Percentiles rank a stretch among this genome's conserved stretches.
Evolutionary conservation across 306 rosid species (phyloP).

Genomic region (Coriaria nepalensis): DNA sequence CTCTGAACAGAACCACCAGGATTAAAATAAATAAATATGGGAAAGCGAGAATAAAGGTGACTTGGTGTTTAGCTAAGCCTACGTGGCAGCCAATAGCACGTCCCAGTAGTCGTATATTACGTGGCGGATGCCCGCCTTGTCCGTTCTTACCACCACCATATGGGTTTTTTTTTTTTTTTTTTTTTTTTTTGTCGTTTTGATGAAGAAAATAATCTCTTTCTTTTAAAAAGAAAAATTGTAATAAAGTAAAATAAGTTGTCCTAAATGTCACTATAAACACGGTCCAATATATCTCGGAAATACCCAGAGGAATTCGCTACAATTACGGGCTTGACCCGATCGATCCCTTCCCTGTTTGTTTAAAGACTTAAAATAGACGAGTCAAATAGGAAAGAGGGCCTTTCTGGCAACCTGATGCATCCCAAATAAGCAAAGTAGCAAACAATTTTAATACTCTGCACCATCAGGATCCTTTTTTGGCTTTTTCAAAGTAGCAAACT

Average conservation of each 20-base stretch:
- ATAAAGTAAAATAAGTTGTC: too few species aligned
- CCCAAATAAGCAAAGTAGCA: slow-evolving; percentile 7
- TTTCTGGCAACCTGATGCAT: slow-evolving; percentile 31
- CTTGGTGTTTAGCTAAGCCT: slow-evolving; percentile 22
- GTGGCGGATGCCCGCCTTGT: slow-evolving; percentile 27
- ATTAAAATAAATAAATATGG: not conserved
- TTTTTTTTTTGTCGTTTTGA: too few species aligned
- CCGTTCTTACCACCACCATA: slow-evolving; percentile 15
- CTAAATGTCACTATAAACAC: not conserved
- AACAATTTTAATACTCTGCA: too few species aligned
- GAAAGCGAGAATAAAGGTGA: slow-evolving; percentile 8
- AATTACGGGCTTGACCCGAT: slow-evolving; percentile 18
- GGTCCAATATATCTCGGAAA: slow-evolving; percentile 1
- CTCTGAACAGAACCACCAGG: not conserved
- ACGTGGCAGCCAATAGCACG: slow-evolving; percentile 30
- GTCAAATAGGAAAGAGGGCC: slow-evolving; percentile 7
- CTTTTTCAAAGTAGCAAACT: not conserved
- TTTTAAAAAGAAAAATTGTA: too few species aligned
- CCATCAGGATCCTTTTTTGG: too few species aligned
- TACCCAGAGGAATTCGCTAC: slow-evolving; percentile 7
- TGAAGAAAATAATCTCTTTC: too few species aligned
- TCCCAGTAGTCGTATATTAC: slow-evolving; percentile 19
- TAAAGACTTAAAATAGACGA: slow-evolving; percentile 1
- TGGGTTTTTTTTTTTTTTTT: not conserved
- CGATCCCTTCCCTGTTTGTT: slow-evolving; percentile 10